phyloP scores from a whole-genome alignment of 345 rosid genomes.

The Brassica carinata region DNA sequence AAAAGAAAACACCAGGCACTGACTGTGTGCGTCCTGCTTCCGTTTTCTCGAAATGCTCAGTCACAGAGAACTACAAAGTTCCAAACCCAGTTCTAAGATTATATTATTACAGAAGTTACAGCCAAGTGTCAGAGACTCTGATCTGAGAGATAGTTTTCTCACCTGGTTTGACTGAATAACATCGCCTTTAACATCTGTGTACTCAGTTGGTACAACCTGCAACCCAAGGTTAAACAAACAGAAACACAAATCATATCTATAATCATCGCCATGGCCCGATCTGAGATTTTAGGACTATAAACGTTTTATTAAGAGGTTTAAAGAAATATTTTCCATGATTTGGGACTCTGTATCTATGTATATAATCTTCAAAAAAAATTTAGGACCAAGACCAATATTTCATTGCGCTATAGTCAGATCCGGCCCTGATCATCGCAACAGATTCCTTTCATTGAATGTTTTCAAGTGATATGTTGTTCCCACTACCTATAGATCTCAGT shows the following conservation, averaged over 20 bases:
- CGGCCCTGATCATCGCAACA: not conserved
- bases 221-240: not conserved
- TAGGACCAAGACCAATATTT: no score
- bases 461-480: no score
- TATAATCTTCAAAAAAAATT: no score
- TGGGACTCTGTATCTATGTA: no score
- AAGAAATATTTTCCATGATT: no score
- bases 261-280: not conserved
- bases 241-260: not conserved
- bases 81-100: not conserved
- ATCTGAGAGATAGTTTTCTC: not conserved
- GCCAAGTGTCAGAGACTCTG: not conserved
- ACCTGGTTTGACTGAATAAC: constrained; percentile 77
- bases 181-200: constrained; percentile 58
- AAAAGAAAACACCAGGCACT: constrained; percentile 72
- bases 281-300: no score
- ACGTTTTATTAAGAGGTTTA: no score
- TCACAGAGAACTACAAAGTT: constrained; percentile 70
- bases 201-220: constrained; percentile 13
- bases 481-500: no score
- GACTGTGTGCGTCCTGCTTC: constrained; percentile 43
- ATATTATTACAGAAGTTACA: not conserved
- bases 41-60: constrained; percentile 66
- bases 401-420: no score
- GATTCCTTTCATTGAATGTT: not conserved